phyloP scores from a whole-genome alignment of 1,284 basidiomycete species.

The Rhodotorula sp. region DNA sequence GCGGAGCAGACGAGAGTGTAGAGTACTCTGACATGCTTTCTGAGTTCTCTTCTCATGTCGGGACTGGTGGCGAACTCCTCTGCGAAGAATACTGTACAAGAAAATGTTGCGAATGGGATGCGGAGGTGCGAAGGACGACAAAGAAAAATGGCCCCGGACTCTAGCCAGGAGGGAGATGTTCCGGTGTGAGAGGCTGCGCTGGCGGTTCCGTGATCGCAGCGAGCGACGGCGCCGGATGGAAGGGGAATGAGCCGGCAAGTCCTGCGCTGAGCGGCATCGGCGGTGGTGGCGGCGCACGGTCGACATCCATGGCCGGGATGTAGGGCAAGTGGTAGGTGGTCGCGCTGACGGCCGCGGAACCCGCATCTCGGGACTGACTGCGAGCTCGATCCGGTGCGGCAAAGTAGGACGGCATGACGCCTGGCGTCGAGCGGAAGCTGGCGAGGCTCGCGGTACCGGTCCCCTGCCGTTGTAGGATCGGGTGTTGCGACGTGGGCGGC shows the following conservation, averaged over 20 bases:
- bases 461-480: not conserved
- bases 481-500: constrained; percentile 8
- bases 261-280: not conserved
- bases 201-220: not conserved
- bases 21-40: too few relatives aligned
- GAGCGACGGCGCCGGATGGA: not conserved
- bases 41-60: too few relatives aligned
- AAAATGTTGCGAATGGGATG: too few relatives aligned
- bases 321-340: constrained; percentile 20
- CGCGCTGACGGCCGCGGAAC: not conserved
- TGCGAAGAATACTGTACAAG: too few relatives aligned
- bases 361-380: not conserved
- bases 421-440: constrained; percentile 31
- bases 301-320: constrained; percentile 24
- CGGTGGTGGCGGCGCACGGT: constrained; percentile 1
- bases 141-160: too few relatives aligned
- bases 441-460: constrained; percentile 17
- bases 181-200: not conserved
- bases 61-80: too few relatives aligned
- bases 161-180: not conserved
- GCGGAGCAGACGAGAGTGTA: too few relatives aligned
- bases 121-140: too few relatives aligned
- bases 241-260: not conserved
- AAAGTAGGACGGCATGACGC: constrained; percentile 28
- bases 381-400: not conserved